Base-by-base conservation (phyloP, 805 yeast species). In the Suhomyces faveliae region DNA sequence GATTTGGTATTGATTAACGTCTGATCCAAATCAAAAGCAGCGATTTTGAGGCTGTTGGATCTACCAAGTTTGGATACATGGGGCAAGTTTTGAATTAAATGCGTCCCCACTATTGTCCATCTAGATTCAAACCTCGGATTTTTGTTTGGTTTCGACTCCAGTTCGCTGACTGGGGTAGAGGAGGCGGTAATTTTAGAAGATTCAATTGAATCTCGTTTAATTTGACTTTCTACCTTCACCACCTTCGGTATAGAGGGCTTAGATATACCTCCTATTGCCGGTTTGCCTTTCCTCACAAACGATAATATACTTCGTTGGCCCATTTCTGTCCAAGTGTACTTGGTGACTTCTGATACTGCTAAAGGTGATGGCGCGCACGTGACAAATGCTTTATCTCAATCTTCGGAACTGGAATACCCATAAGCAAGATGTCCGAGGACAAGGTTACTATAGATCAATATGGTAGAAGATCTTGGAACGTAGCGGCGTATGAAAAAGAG, bases 21-120 rank as follows among this genome's bases (percentile, higher is more conserved):
- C 7, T 81, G 85, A 68, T 92, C 99, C 43, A 92, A 70, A 63
- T 92, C 98, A 64, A 91, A 92, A 0, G 87, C 86, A 2, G 89
- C 89, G 1, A 86, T 57, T 37, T 72, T 73, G 38, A 42, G 21
- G n/a, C 17, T 12, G 19, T 9, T 8, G 12, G 17, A 10, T n/a
- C 24, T 17, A 2, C 69, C 49, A 3, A 43, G 11, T 6, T 15
- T 13, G 6, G 17, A 24, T 23, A 25, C 9, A n/a, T 21, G 21
- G 10, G 43, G 45, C 29, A 42, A 20, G 24, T 49, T 49, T 9
- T 27, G 39, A 11, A 49, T 49, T 11, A 49, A 19, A 41, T 49
- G 48, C 6, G 49, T 33, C 3, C 50, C 52, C 2, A 35, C 39
- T 3, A 45, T 40, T n/a, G 13, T 12, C 48, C 48, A 45, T 33